phyloP scores from a whole-genome alignment of 495 filamentous ascomycete species.

The Aspergillus conjunctus region DNA sequence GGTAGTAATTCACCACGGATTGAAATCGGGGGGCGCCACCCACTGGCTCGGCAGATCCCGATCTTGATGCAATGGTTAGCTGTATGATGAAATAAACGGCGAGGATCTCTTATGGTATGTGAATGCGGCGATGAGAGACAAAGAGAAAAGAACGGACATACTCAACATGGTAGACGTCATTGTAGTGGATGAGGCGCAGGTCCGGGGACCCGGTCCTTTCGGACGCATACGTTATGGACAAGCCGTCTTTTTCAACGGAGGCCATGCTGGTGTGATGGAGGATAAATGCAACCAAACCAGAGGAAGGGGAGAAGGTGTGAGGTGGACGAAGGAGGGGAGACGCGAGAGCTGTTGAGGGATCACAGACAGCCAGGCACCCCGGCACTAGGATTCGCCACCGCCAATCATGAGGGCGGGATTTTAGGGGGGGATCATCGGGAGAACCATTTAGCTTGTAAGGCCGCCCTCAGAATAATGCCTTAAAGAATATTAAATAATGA shows the following conservation, averaged over 20 bases:
- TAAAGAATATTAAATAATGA: no score
- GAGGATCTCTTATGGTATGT: no score
- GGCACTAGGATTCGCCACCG: slow-evolving; percentile 20
- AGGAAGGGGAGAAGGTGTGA: slow-evolving; percentile 2
- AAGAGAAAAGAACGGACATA: slow-evolving; percentile 28
- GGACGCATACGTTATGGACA: slow-evolving; percentile 56
- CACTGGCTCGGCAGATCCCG: slow-evolving; percentile 74
- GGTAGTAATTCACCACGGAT: slow-evolving; percentile 74
- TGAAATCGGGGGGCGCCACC: slow-evolving; percentile 82
- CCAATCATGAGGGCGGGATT: slow-evolving; percentile 23
- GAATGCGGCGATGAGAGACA: not conserved
- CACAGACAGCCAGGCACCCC: slow-evolving; percentile 31
- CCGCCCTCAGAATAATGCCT: no score
- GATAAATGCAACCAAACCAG: not conserved
- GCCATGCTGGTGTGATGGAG: slow-evolving; percentile 29
- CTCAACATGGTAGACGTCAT: slow-evolving; percentile 92
- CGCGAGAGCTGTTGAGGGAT: not conserved
- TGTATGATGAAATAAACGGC: not conserved
- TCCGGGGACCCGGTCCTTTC: slow-evolving; percentile 60
- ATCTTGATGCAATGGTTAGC: slow-evolving; percentile 27
- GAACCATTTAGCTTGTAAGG: not conserved
- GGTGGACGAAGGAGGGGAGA: slow-evolving; percentile 2
- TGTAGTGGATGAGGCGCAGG: slow-evolving; percentile 83
- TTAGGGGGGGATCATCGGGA: slow-evolving; percentile 2
- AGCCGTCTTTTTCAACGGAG: slow-evolving; percentile 35